phyloP scores from a whole-genome alignment of 1,284 basidiomycete genomes.

The Tylopilus sp. region DNA sequence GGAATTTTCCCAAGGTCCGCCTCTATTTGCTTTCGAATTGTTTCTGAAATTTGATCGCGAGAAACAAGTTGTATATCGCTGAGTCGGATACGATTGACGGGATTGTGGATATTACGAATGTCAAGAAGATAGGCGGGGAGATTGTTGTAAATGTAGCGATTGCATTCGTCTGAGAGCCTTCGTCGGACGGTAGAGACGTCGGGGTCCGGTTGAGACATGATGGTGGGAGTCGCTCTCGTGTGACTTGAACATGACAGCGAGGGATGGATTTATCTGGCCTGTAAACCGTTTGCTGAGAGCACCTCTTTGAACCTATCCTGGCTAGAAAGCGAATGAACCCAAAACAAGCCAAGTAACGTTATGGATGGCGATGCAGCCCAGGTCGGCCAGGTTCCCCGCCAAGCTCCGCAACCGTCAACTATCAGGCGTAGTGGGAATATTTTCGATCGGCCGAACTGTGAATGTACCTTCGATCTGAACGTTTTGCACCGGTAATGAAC shows the following conservation, averaged over 20 bases:
- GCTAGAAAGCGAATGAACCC: too few species aligned
- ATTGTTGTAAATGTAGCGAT: not conserved
- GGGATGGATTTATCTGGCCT: too few species aligned
- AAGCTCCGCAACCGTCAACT: too few species aligned
- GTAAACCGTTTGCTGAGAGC: too few species aligned
- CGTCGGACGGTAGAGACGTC: not conserved
- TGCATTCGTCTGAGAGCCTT: not conserved
- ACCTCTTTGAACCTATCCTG: too few species aligned
- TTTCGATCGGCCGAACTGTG: too few species aligned
- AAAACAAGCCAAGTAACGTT: too few species aligned
- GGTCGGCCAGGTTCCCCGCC: too few species aligned
- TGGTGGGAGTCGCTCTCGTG: not conserved
- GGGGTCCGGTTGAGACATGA: slow-evolving; percentile 1
- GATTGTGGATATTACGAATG: not conserved
- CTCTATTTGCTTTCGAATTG: not conserved
- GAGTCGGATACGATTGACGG: not conserved
- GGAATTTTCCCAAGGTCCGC: not conserved
- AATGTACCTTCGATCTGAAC: too few species aligned
- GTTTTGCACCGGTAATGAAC: too few species aligned
- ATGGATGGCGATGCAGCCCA: too few species aligned
- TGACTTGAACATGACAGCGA: not conserved
- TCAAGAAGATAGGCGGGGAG: slow-evolving; percentile 8
- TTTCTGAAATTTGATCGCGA: not conserved
- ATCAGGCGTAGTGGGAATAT: too few species aligned
- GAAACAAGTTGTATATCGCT: slow-evolving; percentile 3